A percentile compares a stretch with the other conserved stretches of the same genome.
These are phyloP conservation scores for Arxiozyma telluris DNA, from an alignment of 1,139 yeast genomes.

Conservation along the genomic window DNA sequence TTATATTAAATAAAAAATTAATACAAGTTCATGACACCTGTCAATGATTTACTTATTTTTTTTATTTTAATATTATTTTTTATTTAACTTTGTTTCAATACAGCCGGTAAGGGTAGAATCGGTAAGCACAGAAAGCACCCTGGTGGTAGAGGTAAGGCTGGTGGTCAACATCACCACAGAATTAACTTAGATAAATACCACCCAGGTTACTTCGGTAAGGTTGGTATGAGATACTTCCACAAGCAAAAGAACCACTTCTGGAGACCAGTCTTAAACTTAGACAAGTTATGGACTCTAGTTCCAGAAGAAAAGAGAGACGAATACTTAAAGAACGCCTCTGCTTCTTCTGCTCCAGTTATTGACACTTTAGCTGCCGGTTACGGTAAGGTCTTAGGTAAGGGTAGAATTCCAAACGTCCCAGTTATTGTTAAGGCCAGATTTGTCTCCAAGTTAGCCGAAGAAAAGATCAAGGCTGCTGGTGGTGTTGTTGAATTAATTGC, in stretches of 20 bases:
- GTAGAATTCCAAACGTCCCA: slow-evolving; percentile 95
- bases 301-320: slow-evolving; percentile 93
- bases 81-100: slow-evolving; percentile 6
- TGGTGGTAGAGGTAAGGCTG: slow-evolving; percentile 99
- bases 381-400: slow-evolving; percentile 99
- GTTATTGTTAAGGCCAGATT: slow-evolving; percentile 99
- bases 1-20: background rate
- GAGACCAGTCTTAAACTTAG: slow-evolving; percentile 97
- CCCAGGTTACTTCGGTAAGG: slow-evolving; percentile 99
- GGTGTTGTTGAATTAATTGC: slow-evolving; percentile 99
- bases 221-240: slow-evolving; percentile 99
- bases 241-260: slow-evolving; percentile 93
- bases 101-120: slow-evolving; percentile 99
- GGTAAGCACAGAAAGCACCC: slow-evolving; percentile 99
- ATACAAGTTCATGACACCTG: background rate
- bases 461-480: slow-evolving; percentile 99
- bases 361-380: slow-evolving; percentile 99
- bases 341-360: slow-evolving; percentile 95
- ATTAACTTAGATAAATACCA: slow-evolving; percentile 99
- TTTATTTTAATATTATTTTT: slow-evolving; percentile 11
- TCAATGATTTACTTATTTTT: background rate
- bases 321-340: slow-evolving; percentile 76
- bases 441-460: slow-evolving; percentile 98
- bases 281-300: slow-evolving; percentile 97
- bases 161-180: slow-evolving; percentile 99